A percentile compares a stretch with the other conserved stretches of the same genome.
Evolutionary conservation across 306 rosid genomes (phyloP).

Genomic region (Leucaena leucocephala): DNA sequence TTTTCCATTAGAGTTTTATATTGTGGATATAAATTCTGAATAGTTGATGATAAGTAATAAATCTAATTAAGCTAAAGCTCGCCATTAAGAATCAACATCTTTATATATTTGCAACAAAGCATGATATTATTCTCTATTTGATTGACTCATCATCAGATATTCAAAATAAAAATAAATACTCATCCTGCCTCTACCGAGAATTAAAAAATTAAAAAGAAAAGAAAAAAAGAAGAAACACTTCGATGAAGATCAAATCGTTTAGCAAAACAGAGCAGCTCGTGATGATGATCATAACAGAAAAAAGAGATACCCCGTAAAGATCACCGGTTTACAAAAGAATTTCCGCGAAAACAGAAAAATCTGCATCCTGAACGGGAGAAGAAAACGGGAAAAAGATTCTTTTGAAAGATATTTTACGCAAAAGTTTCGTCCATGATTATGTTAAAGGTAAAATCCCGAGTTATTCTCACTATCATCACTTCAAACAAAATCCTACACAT

Average conservation of each 20-base stretch:
- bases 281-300: background rate
- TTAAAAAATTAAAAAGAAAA: background rate
- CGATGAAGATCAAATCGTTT: background rate
- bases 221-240: background rate
- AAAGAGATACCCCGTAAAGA: background rate
- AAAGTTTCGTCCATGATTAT: background rate
- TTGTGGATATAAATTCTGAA: constrained; percentile 3
- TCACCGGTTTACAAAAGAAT: constrained; percentile 1
- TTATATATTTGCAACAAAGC: background rate
- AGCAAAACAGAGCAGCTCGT: constrained; percentile 3
- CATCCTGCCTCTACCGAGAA: background rate
- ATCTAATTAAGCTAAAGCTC: constrained; percentile 13
- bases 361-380: background rate
- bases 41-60: background rate
- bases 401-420: background rate
- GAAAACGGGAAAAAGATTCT: background rate
- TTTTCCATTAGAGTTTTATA: background rate
- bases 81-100: constrained; percentile 7
- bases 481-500: constrained; percentile 26
- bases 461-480: constrained; percentile 8
- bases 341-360: background rate
- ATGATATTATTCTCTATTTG: background rate
- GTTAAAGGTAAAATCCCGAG: background rate
- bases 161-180: background rate
- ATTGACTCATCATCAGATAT: background rate